A percentile compares a stretch with the other conserved stretches of the same genome.
These are phyloP conservation scores for Tolypocladium nubicola DNA, from an alignment of 2,329 filamentous ascomycete genomes.

Conservation along the genomic window DNA sequence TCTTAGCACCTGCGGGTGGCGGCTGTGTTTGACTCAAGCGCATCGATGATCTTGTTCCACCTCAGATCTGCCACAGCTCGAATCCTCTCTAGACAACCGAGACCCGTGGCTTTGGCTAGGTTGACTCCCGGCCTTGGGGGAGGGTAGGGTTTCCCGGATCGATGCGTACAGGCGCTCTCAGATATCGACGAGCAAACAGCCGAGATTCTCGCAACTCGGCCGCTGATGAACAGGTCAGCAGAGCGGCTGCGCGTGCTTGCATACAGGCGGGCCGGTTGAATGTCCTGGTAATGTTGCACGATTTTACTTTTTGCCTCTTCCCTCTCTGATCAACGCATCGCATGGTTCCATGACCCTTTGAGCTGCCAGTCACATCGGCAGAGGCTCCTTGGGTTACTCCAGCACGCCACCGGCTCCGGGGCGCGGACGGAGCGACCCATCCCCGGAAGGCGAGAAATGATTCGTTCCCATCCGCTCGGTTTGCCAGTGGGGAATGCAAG, in stretches of 20 bases:
- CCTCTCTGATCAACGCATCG: not conserved
- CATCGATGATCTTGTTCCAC: slow-evolving; percentile 1
- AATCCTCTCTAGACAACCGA: not conserved
- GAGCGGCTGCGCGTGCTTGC: not conserved
- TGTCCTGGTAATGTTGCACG: not conserved
- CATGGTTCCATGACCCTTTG: not conserved
- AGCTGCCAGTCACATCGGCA: not conserved
- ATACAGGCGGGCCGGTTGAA: not conserved
- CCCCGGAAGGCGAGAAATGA: not conserved
- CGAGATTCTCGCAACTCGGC: not conserved
- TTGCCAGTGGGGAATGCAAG: slow-evolving; percentile 1
- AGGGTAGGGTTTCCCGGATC: not conserved
- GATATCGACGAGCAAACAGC: not conserved
- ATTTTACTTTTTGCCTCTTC: not conserved
- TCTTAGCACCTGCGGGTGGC: not conserved
- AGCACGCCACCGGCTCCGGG: not conserved
- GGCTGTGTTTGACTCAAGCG: not conserved
- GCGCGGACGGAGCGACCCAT: not conserved
- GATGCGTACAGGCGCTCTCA: not conserved
- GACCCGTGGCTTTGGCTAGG: not conserved
- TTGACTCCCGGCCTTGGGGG: not conserved
- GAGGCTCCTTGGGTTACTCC: not conserved
- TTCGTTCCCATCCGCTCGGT: slow-evolving; percentile 4
- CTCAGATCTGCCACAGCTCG: slow-evolving; percentile 1
- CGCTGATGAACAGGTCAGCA: not conserved